Evolutionary conservation across 768 basidiomycete genomes (phyloP).

Genomic region (Lactifluus hygrophoroides): DNA sequence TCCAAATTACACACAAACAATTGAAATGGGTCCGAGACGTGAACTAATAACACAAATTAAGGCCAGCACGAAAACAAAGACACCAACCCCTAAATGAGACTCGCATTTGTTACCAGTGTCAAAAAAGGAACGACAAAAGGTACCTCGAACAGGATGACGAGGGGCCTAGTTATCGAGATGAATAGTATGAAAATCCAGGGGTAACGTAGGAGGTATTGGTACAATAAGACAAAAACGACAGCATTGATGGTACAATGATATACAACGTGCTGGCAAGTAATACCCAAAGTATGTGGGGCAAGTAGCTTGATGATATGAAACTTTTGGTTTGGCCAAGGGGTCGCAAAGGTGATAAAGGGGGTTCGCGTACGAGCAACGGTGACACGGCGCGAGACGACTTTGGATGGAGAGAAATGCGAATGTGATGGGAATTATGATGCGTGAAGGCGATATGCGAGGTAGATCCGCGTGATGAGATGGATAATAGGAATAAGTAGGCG

Average conservation of each 20-base stretch:
- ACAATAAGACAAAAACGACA: constrained; percentile 16
- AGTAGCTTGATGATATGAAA: constrained; percentile 12
- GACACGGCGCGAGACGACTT: constrained; percentile 16
- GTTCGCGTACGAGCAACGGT: constrained; percentile 11
- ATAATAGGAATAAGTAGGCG: constrained; percentile 21
- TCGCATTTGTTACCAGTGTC: constrained; percentile 16
- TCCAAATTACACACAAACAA: not conserved
- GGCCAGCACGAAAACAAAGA: not conserved
- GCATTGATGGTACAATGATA: constrained; percentile 17
- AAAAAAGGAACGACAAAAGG: constrained; percentile 1
- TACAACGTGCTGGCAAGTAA: constrained; percentile 12
- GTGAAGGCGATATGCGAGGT: constrained; percentile 17
- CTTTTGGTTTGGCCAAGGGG: constrained; percentile 12
- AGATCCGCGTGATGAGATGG: constrained; percentile 19
- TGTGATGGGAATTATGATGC: constrained; percentile 1
- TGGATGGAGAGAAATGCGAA: constrained; percentile 2
- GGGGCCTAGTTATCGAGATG: not conserved
- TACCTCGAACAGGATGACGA: not conserved
- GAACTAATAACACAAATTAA: not conserved
- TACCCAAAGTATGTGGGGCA: not conserved
- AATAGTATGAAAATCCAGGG: constrained; percentile 18
- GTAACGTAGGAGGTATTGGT: constrained; percentile 19
- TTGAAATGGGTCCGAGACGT: not conserved
- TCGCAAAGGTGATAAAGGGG: constrained; percentile 1
- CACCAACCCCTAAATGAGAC: constrained; percentile 1